Percentiles rank a stretch among this genome's conserved stretches.
Evolutionary conservation across 768 basidiomycete species (phyloP).

Genomic region (Russula earlei): DNA sequence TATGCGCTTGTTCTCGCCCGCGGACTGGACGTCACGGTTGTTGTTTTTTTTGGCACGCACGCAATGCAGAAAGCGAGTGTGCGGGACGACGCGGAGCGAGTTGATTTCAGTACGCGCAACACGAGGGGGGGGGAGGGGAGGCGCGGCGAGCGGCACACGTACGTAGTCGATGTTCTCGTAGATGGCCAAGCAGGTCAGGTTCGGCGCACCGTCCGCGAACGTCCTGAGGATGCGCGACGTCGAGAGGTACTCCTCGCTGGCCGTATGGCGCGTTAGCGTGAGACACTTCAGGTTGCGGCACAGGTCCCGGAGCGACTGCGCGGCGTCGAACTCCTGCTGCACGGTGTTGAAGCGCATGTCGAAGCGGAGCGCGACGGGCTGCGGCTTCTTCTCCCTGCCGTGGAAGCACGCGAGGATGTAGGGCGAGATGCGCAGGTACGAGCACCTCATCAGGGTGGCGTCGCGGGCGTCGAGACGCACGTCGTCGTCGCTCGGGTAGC

Average conservation of each 20-base stretch:
- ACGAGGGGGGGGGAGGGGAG: background rate
- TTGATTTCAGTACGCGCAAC: too few relatives aligned
- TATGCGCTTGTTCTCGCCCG: conserved; percentile 16
- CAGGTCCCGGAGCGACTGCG: background rate
- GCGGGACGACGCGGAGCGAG: too few relatives aligned
- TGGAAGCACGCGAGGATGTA: conserved; percentile 11
- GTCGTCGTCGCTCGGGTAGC: background rate
- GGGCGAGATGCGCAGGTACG: conserved; percentile 9
- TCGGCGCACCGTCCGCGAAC: conserved; percentile 10
- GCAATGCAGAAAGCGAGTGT: too few relatives aligned
- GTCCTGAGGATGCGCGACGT: conserved; percentile 5
- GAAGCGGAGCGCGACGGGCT: conserved; percentile 5
- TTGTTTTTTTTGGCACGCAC: too few relatives aligned
- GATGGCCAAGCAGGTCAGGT: conserved; percentile 11
- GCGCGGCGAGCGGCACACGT: background rate
- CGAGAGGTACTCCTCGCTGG: conserved; percentile 10
- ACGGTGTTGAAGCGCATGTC: conserved; percentile 7
- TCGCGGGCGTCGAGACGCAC: background rate
- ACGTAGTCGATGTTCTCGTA: conserved; percentile 16
- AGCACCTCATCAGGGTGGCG: background rate
- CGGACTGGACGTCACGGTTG: background rate
- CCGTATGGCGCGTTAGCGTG: conserved; percentile 1
- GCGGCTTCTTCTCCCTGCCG: background rate
- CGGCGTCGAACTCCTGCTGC: conserved; percentile 7
- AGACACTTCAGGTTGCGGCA: conserved; percentile 9